Conservation (phyloP, 2,329 filamentous ascomycete genomes). For the Colletotrichum graminicola region DNA sequence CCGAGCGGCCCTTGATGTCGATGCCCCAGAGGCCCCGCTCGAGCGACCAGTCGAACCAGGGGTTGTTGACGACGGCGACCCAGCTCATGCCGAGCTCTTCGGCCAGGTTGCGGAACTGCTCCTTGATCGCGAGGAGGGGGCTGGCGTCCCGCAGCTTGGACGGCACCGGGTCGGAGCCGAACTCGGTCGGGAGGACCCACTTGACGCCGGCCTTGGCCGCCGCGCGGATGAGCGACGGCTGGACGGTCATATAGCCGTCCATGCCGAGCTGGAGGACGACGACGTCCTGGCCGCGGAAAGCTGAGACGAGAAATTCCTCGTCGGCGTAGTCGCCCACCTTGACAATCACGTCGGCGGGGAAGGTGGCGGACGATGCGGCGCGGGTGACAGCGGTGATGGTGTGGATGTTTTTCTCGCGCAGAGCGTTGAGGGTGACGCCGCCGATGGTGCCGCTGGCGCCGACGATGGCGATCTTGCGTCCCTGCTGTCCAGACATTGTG, state of each 20-base stretch:
- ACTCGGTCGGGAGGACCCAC: constrained; percentile 69
- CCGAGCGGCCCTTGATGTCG: constrained; percentile 48
- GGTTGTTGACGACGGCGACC: constrained; percentile 51
- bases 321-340: constrained; percentile 62
- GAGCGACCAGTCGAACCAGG: constrained; percentile 51
- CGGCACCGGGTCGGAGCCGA: constrained; percentile 49
- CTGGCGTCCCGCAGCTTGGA: constrained; percentile 43
- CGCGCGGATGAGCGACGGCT: constrained; percentile 63
- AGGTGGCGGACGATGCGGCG: constrained; percentile 53
- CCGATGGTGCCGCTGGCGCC: constrained; percentile 55
- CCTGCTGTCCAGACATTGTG: constrained; percentile 28
- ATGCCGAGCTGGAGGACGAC: constrained; percentile 46
- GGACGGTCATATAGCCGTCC: constrained; percentile 51
- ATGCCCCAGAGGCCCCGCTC: constrained; percentile 48
- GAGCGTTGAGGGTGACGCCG: constrained; percentile 51
- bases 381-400: constrained; percentile 64
- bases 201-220: constrained; percentile 67
- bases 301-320: constrained; percentile 48
- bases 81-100: constrained; percentile 50
- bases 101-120: constrained; percentile 45
- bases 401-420: constrained; percentile 59
- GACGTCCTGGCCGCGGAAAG: constrained; percentile 51
- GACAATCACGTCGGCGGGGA: constrained; percentile 56
- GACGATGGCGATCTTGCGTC: constrained; percentile 48
- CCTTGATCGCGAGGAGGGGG: constrained; percentile 47